These are phyloP conservation scores for Halophytophthora batemanensis DNA, from an alignment of 352 stramenopile genomes.

Conservation along the genomic window DNA sequence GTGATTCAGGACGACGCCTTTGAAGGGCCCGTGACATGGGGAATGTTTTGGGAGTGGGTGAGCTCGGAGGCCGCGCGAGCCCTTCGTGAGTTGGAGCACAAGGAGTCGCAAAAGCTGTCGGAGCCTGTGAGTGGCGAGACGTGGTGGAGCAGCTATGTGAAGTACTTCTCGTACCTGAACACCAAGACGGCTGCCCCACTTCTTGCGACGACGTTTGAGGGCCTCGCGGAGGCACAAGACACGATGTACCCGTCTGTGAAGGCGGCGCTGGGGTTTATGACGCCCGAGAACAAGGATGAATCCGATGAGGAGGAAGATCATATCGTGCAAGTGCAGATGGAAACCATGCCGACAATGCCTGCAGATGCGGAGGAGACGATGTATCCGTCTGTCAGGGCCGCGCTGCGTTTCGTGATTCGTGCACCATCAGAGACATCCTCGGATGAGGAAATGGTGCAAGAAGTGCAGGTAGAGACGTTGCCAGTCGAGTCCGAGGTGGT, in stretches of 20 bases:
- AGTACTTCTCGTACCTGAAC: slow-evolving; percentile 38
- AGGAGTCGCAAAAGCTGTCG: slow-evolving; percentile 41
- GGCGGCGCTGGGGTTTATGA: slow-evolving; percentile 5
- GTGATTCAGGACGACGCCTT: slow-evolving; percentile 61
- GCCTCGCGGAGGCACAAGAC: slow-evolving; percentile 23
- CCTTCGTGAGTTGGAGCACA: slow-evolving; percentile 59
- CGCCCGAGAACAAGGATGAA: neutral
- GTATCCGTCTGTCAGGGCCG: neutral
- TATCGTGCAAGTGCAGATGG: too few relatives aligned
- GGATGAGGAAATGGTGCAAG: too few relatives aligned
- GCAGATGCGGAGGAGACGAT: slow-evolving; percentile 10
- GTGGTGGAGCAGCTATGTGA: slow-evolving; percentile 74
- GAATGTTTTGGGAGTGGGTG: slow-evolving; percentile 87
- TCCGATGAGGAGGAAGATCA: slow-evolving; percentile 18
- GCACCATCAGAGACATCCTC: too few relatives aligned
- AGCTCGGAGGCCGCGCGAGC: slow-evolving; percentile 72
- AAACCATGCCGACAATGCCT: slow-evolving; percentile 1
- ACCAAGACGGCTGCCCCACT: slow-evolving; percentile 12
- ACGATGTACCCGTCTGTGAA: slow-evolving; percentile 27
- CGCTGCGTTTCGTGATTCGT: too few relatives aligned
- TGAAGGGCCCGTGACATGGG: slow-evolving; percentile 70
- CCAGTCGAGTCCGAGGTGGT: slow-evolving; percentile 23
- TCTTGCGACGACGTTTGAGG: neutral
- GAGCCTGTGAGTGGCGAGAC: slow-evolving; percentile 40
- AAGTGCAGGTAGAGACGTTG: too few relatives aligned